phyloP scores from a whole-genome alignment of 805 yeast genomes.

The Candida andamanensis region DNA sequence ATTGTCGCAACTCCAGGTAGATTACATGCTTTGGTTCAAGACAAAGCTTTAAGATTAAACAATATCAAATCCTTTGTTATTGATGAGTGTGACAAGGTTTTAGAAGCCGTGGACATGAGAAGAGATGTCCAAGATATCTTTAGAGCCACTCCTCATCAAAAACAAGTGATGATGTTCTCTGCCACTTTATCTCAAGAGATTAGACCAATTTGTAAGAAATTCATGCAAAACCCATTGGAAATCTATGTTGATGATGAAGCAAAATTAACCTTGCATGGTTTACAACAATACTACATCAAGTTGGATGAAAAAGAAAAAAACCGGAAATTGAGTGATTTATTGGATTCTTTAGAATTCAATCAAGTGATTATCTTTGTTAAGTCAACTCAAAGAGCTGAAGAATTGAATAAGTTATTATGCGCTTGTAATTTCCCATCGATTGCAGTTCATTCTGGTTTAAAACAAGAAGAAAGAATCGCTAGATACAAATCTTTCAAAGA shows the following conservation, averaged over 20 bases:
- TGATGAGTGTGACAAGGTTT: constrained; percentile 98
- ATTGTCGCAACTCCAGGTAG: constrained; percentile 99
- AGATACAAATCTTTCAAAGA: constrained; percentile 95
- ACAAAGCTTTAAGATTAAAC: constrained; percentile 79
- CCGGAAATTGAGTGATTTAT: constrained; percentile 83
- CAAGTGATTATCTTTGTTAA: constrained; percentile 96
- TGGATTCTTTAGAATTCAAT: constrained; percentile 93
- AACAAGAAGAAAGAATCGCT: constrained; percentile 97
- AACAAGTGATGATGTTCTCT: constrained; percentile 99
- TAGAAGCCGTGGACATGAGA: constrained; percentile 91
- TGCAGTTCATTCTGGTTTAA: constrained; percentile 91
- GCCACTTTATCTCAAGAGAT: constrained; percentile 93
- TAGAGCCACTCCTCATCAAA: constrained; percentile 96
- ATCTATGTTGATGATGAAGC: constrained; percentile 97
- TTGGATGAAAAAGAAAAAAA: constrained; percentile 89
- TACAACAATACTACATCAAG: constrained; percentile 93
- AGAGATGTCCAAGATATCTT: constrained; percentile 97
- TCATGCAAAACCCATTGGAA: constrained; percentile 97
- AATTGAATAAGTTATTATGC: constrained; percentile 80
- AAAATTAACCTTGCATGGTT: constrained; percentile 94
- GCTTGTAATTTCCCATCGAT: constrained; percentile 96
- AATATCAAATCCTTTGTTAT: constrained; percentile 91
- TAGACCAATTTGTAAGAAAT: constrained; percentile 94
- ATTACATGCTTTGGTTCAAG: constrained; percentile 88
- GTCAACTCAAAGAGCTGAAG: constrained; percentile 87